Base-by-base conservation (phyloP, 2,329 filamentous ascomycete genomes). In the Fusarium sp. region DNA sequence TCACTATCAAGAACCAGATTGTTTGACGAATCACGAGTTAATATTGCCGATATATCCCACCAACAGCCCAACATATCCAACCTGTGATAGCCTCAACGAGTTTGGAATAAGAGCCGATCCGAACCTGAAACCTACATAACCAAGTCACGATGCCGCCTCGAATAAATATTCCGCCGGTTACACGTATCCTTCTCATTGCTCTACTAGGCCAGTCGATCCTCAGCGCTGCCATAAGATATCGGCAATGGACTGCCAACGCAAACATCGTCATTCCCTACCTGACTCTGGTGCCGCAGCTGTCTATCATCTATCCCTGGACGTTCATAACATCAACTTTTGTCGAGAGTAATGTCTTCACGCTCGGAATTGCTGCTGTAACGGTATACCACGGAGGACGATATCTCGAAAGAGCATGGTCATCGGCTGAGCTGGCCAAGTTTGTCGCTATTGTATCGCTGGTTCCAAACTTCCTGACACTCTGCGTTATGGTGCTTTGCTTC, bases 321-420 rank as follows among this genome's bases (percentile, higher is more conserved):
- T 92, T 97, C 73, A 77, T 97, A 62, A 93, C 93, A 6, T 92
- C 94, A 5, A 93, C 94, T 1, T 88, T 98, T 63, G 94, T 98
- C 54, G 96, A 99, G 84, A 93, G 94, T 82, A 98, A 98, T 81
- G 86, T 98, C 76, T 93, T 97, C 78, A 97, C 94, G 16, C 86
- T 98, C 46, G 83, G 89, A 31, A 90, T 97, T 63, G 94, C 94
- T 52, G 91, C 88, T 33, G 85, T 91, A 46, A 95, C 95, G 2
- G 83, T 98, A 60, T 97, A 95, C 82, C 94, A 97, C 84, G 95
- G 95, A 61, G 96, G 96, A 15, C 91, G 94, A 77, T 99, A 99
- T 82, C 89, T 99, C 27, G 96, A 99, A 87, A 88, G 96, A 78
- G 95, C 96, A 38, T 99, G 95, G 96, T 95, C 94, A 37, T 95